Evolutionary conservation across 208 protist species (phyloP), one percentile per base, ranked within the genome.

Genomic region (Leishmania guyanensis): DNA sequence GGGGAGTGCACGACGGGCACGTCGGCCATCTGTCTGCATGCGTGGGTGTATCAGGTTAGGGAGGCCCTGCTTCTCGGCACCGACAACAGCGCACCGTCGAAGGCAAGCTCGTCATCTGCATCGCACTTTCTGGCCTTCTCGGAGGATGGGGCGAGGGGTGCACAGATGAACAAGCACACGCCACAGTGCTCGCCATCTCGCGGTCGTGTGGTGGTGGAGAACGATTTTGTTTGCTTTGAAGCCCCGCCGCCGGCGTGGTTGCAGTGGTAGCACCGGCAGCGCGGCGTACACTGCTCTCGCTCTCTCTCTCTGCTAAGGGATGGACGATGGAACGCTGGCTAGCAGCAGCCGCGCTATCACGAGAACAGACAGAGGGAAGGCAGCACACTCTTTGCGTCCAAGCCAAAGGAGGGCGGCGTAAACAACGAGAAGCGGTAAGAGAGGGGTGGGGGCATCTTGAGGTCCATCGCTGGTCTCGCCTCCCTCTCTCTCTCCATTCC

Each of bases 31-130:
- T 91, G 84, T 33, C 81, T 95, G n/a, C 94, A 97, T 66, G 91
- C 92, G 20, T 96, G 90, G 89, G 77, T 78, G 43, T 95, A 97
- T 79, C 85, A 91, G 72, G 48, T 96, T 0, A 85, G 87, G 36
- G 82, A 88, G 84, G 60, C 12, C 46, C 33, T 90, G 77, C 74
- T 90, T 53, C 51, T 78, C 20, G 46, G 39, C 39, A 54, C 39
- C 6, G 58, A 78, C 22, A 26, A 36, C 69, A 29, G 46, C 26
- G 46, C 46, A 53, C 22, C 12, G 46, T 33, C 69, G 43, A 51
- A 17, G 43, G 46, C 46, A 8, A 53, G 69, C 22, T 73, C 10
- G 69, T 20, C 69, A 39, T 29, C 69, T 51, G 69, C 46, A 29
- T 51, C 46, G 16, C 26, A 5, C 17, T 16, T 46, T 73, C 5